Evolutionary conservation across 352 stramenopile genomes (phyloP).

Genomic region (Globisporangium paroecandrum): DNA sequence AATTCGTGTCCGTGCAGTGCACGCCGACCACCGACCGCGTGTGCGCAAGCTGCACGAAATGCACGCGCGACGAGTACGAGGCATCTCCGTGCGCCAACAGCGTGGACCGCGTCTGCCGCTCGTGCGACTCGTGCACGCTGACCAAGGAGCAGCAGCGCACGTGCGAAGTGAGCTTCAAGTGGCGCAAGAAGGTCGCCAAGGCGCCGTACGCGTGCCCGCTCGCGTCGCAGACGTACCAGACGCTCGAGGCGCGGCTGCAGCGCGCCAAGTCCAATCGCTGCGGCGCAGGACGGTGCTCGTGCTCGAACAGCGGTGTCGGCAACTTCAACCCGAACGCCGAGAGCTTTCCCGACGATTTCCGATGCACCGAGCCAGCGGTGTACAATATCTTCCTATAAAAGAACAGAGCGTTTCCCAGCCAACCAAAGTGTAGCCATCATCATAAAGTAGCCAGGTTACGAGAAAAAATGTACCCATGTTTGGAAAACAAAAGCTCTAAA

Average conservation of each 20-base stretch:
- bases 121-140: conserved; percentile 71
- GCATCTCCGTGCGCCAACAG: conserved; percentile 48
- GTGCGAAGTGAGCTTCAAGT: conserved; percentile 56
- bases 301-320: conserved; percentile 53
- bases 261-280: conserved; percentile 66
- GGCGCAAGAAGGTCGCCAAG: conserved; percentile 60
- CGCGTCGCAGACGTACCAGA: conserved; percentile 48
- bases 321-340: conserved; percentile 76
- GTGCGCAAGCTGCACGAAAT: conserved; percentile 58
- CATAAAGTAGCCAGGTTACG: neutral
- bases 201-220: conserved; percentile 66
- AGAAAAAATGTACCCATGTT: conserved; percentile 1
- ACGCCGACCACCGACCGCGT: conserved; percentile 54
- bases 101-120: conserved; percentile 58
- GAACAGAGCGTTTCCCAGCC: neutral
- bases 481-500: neutral
- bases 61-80: conserved; percentile 72
- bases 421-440: conserved; percentile 5
- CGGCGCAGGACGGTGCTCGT: conserved; percentile 69
- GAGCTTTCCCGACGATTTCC: conserved; percentile 60
- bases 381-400: conserved; percentile 62
- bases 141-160: conserved; percentile 50
- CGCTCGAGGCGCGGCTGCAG: conserved; percentile 59
- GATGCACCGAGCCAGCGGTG: conserved; percentile 54
- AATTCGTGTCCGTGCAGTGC: conserved; percentile 44